These are phyloP conservation scores for Acanthamoeba healyi DNA, from an alignment of 208 protist genomes.

Conservation along the genomic window DNA sequence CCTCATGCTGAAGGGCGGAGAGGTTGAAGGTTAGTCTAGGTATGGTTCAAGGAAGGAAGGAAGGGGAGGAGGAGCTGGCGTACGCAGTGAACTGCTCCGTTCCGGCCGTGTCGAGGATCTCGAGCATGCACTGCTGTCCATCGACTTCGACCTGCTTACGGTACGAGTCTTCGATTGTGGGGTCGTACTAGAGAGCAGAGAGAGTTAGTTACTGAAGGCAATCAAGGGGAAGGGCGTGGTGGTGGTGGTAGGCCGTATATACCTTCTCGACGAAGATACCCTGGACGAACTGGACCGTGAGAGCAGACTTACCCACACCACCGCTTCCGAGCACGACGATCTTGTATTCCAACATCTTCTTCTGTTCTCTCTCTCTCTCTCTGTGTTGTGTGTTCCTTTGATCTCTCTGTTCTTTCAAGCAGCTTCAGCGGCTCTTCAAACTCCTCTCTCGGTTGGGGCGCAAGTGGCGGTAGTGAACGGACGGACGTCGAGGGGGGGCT, in stretches of 20 bases:
- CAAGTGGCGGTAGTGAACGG: too few relatives aligned
- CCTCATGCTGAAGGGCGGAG: not conserved
- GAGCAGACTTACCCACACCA: slow-evolving; percentile 33
- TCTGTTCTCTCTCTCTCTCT: too few relatives aligned
- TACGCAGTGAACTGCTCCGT: slow-evolving; percentile 71
- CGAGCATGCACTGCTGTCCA: slow-evolving; percentile 63
- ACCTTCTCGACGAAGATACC: slow-evolving; percentile 64
- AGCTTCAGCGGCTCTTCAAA: too few relatives aligned
- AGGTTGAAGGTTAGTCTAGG: not conserved
- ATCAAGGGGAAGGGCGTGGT: too few relatives aligned
- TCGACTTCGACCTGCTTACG: slow-evolving; percentile 79
- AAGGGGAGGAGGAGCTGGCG: not conserved
- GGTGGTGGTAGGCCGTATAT: too few relatives aligned
- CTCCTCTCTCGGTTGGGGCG: too few relatives aligned
- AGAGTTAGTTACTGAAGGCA: too few relatives aligned
- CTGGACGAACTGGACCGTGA: slow-evolving; percentile 62
- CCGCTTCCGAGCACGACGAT: slow-evolving; percentile 57
- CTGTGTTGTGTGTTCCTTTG: too few relatives aligned
- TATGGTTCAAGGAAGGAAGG: not conserved
- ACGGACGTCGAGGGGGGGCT: too few relatives aligned
- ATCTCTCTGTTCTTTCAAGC: too few relatives aligned
- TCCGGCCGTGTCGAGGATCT: slow-evolving; percentile 74
- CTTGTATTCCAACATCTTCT: slow-evolving; percentile 3
- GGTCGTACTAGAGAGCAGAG: slow-evolving; percentile 77
- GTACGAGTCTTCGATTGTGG: slow-evolving; percentile 84